Evolutionary conservation across 2,329 filamentous ascomycete species (phyloP).

Genomic region (Fusarium multiceps): DNA sequence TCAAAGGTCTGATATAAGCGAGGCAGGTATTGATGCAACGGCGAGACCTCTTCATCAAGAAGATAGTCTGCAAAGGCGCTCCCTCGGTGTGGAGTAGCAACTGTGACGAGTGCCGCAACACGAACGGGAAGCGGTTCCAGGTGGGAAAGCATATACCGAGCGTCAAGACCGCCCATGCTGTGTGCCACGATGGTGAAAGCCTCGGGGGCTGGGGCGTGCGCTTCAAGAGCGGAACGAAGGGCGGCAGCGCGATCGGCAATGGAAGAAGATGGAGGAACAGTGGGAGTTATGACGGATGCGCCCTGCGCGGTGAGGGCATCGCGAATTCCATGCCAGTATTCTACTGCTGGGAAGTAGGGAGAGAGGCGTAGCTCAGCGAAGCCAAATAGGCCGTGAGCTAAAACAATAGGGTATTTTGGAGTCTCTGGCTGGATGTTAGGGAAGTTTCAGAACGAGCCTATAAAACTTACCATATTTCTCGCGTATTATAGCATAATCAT

Average conservation of each 20-base stretch:
- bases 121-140: constrained; percentile 60
- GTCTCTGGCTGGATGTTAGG: constrained; percentile 54
- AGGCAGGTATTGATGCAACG: constrained; percentile 60
- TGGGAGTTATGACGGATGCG: constrained; percentile 67
- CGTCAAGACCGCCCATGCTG: constrained; percentile 74
- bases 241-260: constrained; percentile 70
- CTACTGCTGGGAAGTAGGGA: constrained; percentile 64
- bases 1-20: constrained; percentile 65
- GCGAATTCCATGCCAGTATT: constrained; percentile 74
- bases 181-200: constrained; percentile 82
- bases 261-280: constrained; percentile 69
- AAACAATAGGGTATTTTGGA: constrained; percentile 70
- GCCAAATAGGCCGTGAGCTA: constrained; percentile 73
- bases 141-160: constrained; percentile 72
- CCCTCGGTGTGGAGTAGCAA: constrained; percentile 67
- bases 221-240: constrained; percentile 65
- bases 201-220: constrained; percentile 49
- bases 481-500: constrained; percentile 60
- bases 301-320: constrained; percentile 66
- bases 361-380: constrained; percentile 68
- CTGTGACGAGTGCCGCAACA: constrained; percentile 64
- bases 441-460: not conserved
- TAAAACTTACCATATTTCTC: constrained; percentile 56
- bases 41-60: constrained; percentile 56
- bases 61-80: constrained; percentile 67